Base-by-base conservation (phyloP, 257 asterid genomes). In the Rauvolfia tetraphylla region DNA sequence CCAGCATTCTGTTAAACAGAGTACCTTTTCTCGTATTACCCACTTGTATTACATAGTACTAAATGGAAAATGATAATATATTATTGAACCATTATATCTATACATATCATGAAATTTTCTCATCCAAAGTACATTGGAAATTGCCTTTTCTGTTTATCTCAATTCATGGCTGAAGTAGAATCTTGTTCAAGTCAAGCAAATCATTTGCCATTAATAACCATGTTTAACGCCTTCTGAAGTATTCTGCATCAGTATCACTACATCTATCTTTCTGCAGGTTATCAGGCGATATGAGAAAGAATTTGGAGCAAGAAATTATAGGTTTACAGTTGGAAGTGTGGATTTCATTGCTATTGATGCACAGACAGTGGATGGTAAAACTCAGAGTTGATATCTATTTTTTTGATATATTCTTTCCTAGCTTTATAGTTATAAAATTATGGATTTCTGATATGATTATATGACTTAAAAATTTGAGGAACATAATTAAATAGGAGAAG, bases 321-420 rank as follows among this genome's bases (percentile, higher is more conserved):
- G 78, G 70, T 84, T 92, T 76, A 85, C 85, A 15, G 75, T 91
- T 57, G 99, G 99, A 82, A 85, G 85, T 54, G 92, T 90, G 80
- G 93, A 92, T 75, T 91, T 95, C 87, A 78, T 95, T 76, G 92
- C 87, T 49, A 68, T 92, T 42, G 99, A 95, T 65, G 89, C 99
- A 6, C 98, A 93, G 81, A 85, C 98, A 56, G 76, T 93, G 84
- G 99, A 95, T 80, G 99, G 99, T 95, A 89, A 51, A 85, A 29
- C 36, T 44, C 70, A 27, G 49, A 5, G 51, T 62, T 66, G 34
- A 63, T 57, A 46, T 33, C 17, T 63, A 48, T 36, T 42, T 48
- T 57, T 5, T 0, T n/a, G n/a, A 51, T 46, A 46, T 46, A 2
- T 10, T 68, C 23, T 34, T 8, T 25, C 49, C 29, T 31, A 46